phyloP scores from a whole-genome alignment of 139 green algal species.

The Picochlorum sp. region DNA sequence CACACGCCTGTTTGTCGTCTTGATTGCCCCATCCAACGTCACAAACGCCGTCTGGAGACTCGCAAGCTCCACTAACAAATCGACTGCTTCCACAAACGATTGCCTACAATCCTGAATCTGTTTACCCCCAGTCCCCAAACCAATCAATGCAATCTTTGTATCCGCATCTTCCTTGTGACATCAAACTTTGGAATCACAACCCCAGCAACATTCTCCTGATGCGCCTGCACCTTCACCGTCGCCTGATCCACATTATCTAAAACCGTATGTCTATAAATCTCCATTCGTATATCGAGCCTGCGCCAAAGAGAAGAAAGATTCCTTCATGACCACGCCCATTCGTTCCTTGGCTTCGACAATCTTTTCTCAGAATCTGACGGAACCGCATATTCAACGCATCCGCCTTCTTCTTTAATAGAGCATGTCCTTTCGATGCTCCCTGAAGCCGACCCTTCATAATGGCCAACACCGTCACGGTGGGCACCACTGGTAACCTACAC shows the following conservation, averaged over 20 bases:
- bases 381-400: constrained; percentile 91
- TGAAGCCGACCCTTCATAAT: constrained; percentile 83
- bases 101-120: constrained; percentile 80
- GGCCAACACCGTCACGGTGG: constrained; percentile 86
- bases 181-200: constrained; percentile 94
- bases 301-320: constrained; percentile 82
- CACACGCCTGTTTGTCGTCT: constrained; percentile 94
- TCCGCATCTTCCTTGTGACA: constrained; percentile 42
- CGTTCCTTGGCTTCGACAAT: constrained; percentile 89
- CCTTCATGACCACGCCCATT: constrained; percentile 88
- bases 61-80: constrained; percentile 91
- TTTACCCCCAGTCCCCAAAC: constrained; percentile 86
- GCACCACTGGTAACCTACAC: constrained; percentile 55
- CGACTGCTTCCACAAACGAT: constrained; percentile 66
- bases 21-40: constrained; percentile 94
- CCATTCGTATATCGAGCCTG: constrained; percentile 89
- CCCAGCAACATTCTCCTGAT: constrained; percentile 91
- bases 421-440: constrained; percentile 88
- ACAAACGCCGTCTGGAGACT: constrained; percentile 92
- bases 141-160: constrained; percentile 77
- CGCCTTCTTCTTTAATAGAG: constrained; percentile 98
- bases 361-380: constrained; percentile 69
- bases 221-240: constrained; percentile 42
- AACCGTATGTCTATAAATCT: constrained; percentile 93
- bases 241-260: constrained; percentile 77